phyloP scores from a whole-genome alignment of 2,329 filamentous ascomycete species.

The Fusarium abutilonis region DNA sequence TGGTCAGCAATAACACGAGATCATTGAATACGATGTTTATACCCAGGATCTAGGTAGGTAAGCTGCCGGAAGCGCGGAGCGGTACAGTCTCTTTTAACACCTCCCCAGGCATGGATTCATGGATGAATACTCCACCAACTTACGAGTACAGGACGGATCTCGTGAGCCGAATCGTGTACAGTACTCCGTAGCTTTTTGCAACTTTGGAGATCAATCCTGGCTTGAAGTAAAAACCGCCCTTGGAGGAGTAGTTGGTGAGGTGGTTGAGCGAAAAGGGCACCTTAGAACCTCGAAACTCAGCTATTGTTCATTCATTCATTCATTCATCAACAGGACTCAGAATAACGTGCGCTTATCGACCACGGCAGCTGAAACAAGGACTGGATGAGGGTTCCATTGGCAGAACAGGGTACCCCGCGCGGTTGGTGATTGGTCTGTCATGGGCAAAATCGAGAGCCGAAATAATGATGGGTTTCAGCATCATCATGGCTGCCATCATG shows the following conservation, averaged over 20 bases:
- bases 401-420: slow-evolving; percentile 25
- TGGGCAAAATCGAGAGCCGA: slow-evolving; percentile 9
- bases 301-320: slow-evolving; percentile 13
- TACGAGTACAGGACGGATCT: slow-evolving; percentile 21
- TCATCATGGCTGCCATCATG: slow-evolving; percentile 37
- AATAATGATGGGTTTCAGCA: slow-evolving; percentile 36
- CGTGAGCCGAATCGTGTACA: slow-evolving; percentile 12
- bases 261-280: background rate
- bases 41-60: slow-evolving; percentile 14
- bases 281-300: slow-evolving; percentile 2
- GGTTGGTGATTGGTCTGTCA: slow-evolving; percentile 22
- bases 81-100: slow-evolving; percentile 8
- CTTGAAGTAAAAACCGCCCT: slow-evolving; percentile 3
- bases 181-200: background rate
- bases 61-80: background rate
- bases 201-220: background rate
- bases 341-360: slow-evolving; percentile 6
- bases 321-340: slow-evolving; percentile 3
- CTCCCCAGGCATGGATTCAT: slow-evolving; percentile 5
- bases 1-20: slow-evolving; percentile 40
- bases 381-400: slow-evolving; percentile 1
- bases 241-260: background rate
- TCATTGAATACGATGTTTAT: slow-evolving; percentile 40
- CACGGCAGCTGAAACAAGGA: slow-evolving; percentile 24
- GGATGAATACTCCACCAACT: slow-evolving; percentile 9